Evolutionary conservation across 1,284 basidiomycete species (phyloP).

Genomic region (Pterula multifida): DNA sequence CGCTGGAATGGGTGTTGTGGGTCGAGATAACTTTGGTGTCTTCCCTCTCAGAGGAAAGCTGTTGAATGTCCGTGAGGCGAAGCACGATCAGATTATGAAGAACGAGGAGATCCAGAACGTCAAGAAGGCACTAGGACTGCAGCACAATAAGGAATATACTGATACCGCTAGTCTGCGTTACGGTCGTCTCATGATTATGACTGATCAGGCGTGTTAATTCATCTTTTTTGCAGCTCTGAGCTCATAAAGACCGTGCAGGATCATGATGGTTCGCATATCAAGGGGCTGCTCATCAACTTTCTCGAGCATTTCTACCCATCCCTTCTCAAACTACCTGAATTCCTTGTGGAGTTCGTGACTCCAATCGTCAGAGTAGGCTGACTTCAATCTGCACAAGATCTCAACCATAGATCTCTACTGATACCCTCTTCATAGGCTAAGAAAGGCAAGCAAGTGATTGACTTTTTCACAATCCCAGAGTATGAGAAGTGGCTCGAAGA

Average conservation of each 20-base stretch:
- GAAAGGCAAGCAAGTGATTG: constrained; percentile 71
- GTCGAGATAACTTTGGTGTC: constrained; percentile 94
- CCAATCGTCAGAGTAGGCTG: constrained; percentile 88
- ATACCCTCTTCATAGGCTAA: constrained; percentile 47
- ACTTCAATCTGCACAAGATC: constrained; percentile 4
- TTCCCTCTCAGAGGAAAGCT: constrained; percentile 97
- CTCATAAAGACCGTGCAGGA: constrained; percentile 45
- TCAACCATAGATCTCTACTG: background rate
- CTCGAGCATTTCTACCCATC: constrained; percentile 97
- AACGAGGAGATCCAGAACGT: constrained; percentile 96
- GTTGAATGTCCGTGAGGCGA: constrained; percentile 95
- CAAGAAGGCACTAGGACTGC: constrained; percentile 96
- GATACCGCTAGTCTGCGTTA: constrained; percentile 74
- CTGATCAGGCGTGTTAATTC: constrained; percentile 71
- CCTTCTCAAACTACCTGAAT: constrained; percentile 82
- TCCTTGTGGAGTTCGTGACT: constrained; percentile 97
- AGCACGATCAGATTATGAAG: constrained; percentile 94
- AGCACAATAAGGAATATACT: constrained; percentile 86
- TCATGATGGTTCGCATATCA: constrained; percentile 99
- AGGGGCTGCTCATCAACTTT: constrained; percentile 97
- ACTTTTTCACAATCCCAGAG: constrained; percentile 98
- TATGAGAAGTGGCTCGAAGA: constrained; percentile 88
- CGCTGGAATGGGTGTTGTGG: constrained; percentile 89
- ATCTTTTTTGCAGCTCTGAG: constrained; percentile 3
- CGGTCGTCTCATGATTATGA: constrained; percentile 98